Conservation (phyloP, 1,139 yeast genomes). For the Debaryomyces singareniensis region DNA sequence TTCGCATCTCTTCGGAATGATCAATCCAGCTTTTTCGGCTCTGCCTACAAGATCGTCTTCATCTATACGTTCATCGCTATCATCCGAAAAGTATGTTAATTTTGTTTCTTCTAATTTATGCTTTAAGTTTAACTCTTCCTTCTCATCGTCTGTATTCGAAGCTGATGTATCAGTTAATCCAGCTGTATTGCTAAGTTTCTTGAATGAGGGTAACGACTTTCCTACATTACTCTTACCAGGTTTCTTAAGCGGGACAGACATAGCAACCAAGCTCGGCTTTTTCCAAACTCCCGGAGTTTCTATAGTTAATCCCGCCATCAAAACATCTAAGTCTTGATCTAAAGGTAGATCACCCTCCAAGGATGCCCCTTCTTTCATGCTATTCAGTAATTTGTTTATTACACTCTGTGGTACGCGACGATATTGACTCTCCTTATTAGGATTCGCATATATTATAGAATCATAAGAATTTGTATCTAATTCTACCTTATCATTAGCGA, state of each 20-base stretch:
- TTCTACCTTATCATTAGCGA: constrained; percentile 50
- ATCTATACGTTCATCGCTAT: constrained; percentile 35
- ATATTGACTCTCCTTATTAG: constrained; percentile 37
- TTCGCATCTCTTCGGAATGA: constrained; percentile 45
- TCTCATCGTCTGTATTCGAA: constrained; percentile 27
- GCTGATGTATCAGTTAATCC: constrained; percentile 42
- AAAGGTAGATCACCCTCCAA: constrained; percentile 48
- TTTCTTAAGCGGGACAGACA: constrained; percentile 22
- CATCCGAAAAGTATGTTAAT: constrained; percentile 48
- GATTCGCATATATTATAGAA: constrained; percentile 53
- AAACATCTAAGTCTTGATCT: constrained; percentile 49
- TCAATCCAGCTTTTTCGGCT: constrained; percentile 24
- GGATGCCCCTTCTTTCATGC: constrained; percentile 42
- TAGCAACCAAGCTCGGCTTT: constrained; percentile 35
- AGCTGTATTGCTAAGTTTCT: constrained; percentile 15
- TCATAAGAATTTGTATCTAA: constrained; percentile 40
- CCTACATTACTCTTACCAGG: constrained; percentile 8
- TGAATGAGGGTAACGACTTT: constrained; percentile 20
- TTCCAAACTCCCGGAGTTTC: constrained; percentile 32
- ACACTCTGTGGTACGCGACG: constrained; percentile 37
- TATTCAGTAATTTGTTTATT: constrained; percentile 32
- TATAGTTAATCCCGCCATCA: constrained; percentile 59
- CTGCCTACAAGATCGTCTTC: constrained; percentile 37
- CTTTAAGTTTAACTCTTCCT: constrained; percentile 34
- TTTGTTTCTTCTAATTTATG: constrained; percentile 42